Percentiles rank a stretch among this genome's conserved stretches.
These are phyloP conservation scores for Cryptococcus hybrid DNA, from an alignment of 1,284 basidiomycete genomes.

Conservation along the genomic window DNA sequence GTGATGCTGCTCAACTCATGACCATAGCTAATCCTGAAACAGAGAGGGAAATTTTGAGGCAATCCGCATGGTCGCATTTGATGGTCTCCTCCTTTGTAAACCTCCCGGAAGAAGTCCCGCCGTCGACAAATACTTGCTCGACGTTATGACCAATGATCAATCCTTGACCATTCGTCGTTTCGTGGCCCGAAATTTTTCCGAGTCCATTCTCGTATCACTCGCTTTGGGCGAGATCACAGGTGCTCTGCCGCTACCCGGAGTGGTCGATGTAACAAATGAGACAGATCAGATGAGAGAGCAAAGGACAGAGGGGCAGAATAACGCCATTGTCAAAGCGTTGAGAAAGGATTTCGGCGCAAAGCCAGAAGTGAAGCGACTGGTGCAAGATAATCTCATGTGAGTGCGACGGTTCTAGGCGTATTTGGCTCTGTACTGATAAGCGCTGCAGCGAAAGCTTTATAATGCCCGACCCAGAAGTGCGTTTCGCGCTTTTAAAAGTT, in stretches of 20 bases:
- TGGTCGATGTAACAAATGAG: constrained; percentile 31
- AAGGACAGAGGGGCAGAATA: constrained; percentile 46
- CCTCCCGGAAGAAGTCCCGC: constrained; percentile 52
- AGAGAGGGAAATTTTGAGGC: constrained; percentile 92
- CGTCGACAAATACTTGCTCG: constrained; percentile 82
- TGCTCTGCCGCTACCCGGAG: constrained; percentile 20
- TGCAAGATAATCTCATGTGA: constrained; percentile 30
- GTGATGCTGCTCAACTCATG: not conserved
- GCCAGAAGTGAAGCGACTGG: constrained; percentile 65
- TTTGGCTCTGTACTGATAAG: constrained; percentile 2
- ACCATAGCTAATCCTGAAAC: constrained; percentile 5
- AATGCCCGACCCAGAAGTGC: constrained; percentile 78
- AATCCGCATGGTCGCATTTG: constrained; percentile 88
- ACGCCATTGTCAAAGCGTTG: constrained; percentile 66
- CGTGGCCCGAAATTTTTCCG: constrained; percentile 79
- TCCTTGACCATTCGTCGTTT: constrained; percentile 80
- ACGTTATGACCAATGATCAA: constrained; percentile 83
- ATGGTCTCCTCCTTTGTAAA: constrained; percentile 86
- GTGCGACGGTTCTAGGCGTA: not conserved
- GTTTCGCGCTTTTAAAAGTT: constrained; percentile 87
- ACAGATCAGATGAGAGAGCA: constrained; percentile 23
- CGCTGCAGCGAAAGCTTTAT: constrained; percentile 25
- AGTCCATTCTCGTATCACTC: constrained; percentile 81
- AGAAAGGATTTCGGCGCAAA: constrained; percentile 76
- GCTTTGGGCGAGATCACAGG: constrained; percentile 81